phyloP scores from a whole-genome alignment of 257 asterid species.

The Schizonepeta tenuifolia region DNA sequence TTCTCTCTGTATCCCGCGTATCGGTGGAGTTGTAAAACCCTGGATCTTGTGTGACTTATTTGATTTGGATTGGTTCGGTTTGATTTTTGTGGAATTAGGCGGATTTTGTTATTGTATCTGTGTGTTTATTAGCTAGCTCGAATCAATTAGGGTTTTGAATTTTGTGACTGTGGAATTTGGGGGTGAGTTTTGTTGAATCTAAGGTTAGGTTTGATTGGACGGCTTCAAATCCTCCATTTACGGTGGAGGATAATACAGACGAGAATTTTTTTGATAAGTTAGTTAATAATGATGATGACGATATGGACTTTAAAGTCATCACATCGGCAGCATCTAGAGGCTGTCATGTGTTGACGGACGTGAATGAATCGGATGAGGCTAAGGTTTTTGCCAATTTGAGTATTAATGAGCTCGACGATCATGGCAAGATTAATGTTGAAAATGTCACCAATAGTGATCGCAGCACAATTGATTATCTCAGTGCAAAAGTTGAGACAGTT shows the following conservation, averaged over 20 bases:
- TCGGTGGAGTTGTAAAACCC: constrained; percentile 50
- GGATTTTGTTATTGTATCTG: too few species aligned
- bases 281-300: constrained; percentile 42
- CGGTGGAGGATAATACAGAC: constrained; percentile 96
- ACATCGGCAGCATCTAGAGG: too few species aligned
- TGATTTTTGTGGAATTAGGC: constrained; percentile 33
- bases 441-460: constrained; percentile 27
- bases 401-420: too few species aligned
- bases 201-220: constrained; percentile 51
- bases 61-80: constrained; percentile 37
- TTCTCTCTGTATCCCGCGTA: constrained; percentile 19
- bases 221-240: constrained; percentile 95
- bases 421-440: constrained; percentile 34
- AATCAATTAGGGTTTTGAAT: constrained; percentile 46
- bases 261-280: constrained; percentile 77
- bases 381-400: too few species aligned
- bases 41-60: constrained; percentile 64
- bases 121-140: constrained; percentile 40
- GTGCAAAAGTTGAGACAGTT: constrained; percentile 34
- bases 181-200: constrained; percentile 32
- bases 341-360: too few species aligned
- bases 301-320: too few species aligned
- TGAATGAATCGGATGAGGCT: too few species aligned
- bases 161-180: constrained; percentile 31
- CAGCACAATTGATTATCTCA: constrained; percentile 31